Conservation (phyloP, 2,329 filamentous ascomycete species). For the Cercospora sesami region DNA sequence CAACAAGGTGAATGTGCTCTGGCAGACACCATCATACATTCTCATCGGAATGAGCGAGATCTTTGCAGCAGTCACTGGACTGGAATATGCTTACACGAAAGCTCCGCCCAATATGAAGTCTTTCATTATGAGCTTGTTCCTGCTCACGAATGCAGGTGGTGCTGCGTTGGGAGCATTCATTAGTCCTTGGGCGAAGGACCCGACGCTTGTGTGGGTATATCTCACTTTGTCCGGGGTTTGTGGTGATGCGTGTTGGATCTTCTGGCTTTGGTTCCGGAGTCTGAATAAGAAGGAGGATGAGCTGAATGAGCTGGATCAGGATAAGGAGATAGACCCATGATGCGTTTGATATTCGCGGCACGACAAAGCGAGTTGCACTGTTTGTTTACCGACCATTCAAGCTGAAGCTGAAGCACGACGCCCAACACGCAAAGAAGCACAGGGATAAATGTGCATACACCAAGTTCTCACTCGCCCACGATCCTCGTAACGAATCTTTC, state of each 20-base stretch:
- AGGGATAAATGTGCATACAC: too few species aligned
- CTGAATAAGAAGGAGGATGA: constrained; percentile 21
- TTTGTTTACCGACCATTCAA: too few species aligned
- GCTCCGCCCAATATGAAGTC: constrained; percentile 48
- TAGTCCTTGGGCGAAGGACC: constrained; percentile 61
- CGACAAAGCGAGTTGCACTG: too few species aligned
- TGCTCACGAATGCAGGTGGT: constrained; percentile 53
- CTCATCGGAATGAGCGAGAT: constrained; percentile 49
- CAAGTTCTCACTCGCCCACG: too few species aligned
- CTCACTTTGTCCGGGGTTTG: constrained; percentile 21
- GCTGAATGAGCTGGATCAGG: constrained; percentile 23
- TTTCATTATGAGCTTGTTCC: constrained; percentile 30
- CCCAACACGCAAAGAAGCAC: too few species aligned
- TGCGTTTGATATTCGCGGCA: too few species aligned
- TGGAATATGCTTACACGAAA: constrained; percentile 50
- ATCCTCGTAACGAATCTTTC: too few species aligned
- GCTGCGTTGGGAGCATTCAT: constrained; percentile 62
- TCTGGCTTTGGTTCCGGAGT: constrained; percentile 47
- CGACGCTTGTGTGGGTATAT: constrained; percentile 62
- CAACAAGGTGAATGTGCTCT: constrained; percentile 44
- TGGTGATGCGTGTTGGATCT: constrained; percentile 22
- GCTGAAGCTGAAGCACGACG: too few species aligned
- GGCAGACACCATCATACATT: constrained; percentile 41
- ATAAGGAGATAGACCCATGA: neutral
- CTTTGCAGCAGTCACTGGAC: constrained; percentile 46